Conservation (phyloP, 768 basidiomycete genomes). For the Coprinellus micaceus region DNA sequence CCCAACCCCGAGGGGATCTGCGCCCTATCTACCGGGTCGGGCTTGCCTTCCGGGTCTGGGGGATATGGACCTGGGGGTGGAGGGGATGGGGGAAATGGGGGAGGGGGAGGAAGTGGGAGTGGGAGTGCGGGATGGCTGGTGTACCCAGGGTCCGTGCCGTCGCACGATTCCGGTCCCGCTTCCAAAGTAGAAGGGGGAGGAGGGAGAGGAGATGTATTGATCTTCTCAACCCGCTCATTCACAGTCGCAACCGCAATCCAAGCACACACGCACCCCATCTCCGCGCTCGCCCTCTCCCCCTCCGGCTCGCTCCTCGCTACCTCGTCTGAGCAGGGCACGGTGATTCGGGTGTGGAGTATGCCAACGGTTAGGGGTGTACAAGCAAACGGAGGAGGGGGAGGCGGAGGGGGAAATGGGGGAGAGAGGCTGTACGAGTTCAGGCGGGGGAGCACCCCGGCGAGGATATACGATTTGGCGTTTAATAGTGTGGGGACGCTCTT, state of each 20-base stretch:
- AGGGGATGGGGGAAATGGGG: no score
- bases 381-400: no score
- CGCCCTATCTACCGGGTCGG: slow-evolving; percentile 91
- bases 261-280: slow-evolving; percentile 93
- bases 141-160: slow-evolving; percentile 26
- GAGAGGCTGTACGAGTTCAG: slow-evolving; percentile 96
- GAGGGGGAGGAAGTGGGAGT: no score
- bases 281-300: slow-evolving; percentile 79
- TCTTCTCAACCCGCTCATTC: slow-evolving; percentile 91
- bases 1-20: slow-evolving; percentile 95
- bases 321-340: slow-evolving; percentile 92
- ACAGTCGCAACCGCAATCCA: slow-evolving; percentile 94
- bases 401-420: no score
- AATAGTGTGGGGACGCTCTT: slow-evolving; percentile 10
- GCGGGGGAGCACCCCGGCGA: slow-evolving; percentile 39
- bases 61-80: no score
- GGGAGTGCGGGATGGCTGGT: background rate
- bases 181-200: no score
- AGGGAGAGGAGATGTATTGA: slow-evolving; percentile 87
- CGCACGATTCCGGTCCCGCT: no score
- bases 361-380: no score
- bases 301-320: slow-evolving; percentile 90
- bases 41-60: slow-evolving; percentile 51
- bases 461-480: slow-evolving; percentile 7
- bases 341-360: slow-evolving; percentile 91